phyloP scores from a whole-genome alignment of 495 filamentous ascomycete genomes.

The Patellaria atrata region DNA sequence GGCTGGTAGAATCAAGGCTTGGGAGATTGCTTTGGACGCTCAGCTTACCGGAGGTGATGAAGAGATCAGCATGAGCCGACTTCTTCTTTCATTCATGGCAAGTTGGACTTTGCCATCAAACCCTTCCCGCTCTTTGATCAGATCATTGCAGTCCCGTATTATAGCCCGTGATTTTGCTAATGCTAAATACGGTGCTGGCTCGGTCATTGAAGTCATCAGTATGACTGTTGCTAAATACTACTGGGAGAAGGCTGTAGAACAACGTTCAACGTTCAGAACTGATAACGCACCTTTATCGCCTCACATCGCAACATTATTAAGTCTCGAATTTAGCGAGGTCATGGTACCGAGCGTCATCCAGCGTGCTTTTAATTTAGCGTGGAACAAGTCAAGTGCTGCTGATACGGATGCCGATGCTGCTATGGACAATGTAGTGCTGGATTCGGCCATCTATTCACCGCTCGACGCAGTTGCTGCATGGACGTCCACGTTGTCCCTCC shows the following conservation, averaged over 20 bases:
- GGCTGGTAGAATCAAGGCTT: conserved; percentile 74
- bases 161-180: conserved; percentile 66
- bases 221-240: conserved; percentile 54
- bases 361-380: conserved; percentile 79
- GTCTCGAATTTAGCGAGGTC: conserved; percentile 65
- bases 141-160: conserved; percentile 79
- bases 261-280: conserved; percentile 31
- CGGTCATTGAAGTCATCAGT: conserved; percentile 48
- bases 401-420: conserved; percentile 49
- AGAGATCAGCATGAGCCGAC: conserved; percentile 74
- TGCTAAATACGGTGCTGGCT: conserved; percentile 43
- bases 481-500: conserved; percentile 69
- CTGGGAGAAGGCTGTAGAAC: conserved; percentile 64
- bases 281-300: conserved; percentile 55
- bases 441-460: conserved; percentile 71
- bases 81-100: conserved; percentile 77
- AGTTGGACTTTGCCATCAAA: conserved; percentile 77
- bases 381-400: conserved; percentile 62
- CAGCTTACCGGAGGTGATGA: conserved; percentile 88
- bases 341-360: conserved; percentile 65
- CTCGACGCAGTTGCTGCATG: conserved; percentile 83
- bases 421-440: conserved; percentile 74
- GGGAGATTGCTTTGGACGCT: conserved; percentile 88
- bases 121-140: conserved; percentile 76
- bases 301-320: conserved; percentile 57